A percentile compares a stretch with the other conserved stretches of the same genome.
Conservation (phyloP, 164 flowering plant species). For the Cinnamomum chago region DNA sequence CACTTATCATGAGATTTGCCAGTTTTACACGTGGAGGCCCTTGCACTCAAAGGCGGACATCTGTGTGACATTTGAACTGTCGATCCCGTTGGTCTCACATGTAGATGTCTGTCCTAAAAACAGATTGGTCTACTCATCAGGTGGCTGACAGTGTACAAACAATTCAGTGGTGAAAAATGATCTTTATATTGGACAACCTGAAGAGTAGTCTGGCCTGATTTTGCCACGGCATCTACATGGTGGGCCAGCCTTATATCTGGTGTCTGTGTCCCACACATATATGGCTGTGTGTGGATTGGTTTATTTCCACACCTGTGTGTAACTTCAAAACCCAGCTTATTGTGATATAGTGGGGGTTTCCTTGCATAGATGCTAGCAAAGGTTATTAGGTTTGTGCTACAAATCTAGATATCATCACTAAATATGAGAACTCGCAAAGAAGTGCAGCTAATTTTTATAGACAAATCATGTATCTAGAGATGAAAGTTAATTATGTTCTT, state of each 20-base stretch:
- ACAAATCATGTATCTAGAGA: too few relatives aligned
- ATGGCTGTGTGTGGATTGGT: not conserved
- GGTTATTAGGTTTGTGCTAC: not conserved
- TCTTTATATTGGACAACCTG: not conserved
- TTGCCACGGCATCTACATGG: not conserved
- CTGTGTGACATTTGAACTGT: not conserved
- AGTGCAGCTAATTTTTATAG: too few relatives aligned
- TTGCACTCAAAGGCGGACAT: too few relatives aligned
- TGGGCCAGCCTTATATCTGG: not conserved
- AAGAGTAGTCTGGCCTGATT: not conserved
- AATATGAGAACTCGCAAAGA: too few relatives aligned
- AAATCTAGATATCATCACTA: not conserved
- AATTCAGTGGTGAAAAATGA: not conserved
- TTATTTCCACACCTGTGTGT: not conserved
- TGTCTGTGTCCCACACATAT: not conserved
- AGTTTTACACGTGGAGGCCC: too few relatives aligned
- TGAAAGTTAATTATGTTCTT: too few relatives aligned
- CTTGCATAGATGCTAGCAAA: not conserved
- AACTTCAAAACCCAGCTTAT: not conserved
- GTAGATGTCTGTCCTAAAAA: not conserved
- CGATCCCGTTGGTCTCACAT: not conserved
- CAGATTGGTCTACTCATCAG: not conserved
- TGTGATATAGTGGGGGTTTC: not conserved
- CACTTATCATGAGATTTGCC: too few relatives aligned
- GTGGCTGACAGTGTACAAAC: not conserved